Evolutionary conservation across 140 eudicot genomes (phyloP).

Genomic region (Ambrosia hybrid): DNA sequence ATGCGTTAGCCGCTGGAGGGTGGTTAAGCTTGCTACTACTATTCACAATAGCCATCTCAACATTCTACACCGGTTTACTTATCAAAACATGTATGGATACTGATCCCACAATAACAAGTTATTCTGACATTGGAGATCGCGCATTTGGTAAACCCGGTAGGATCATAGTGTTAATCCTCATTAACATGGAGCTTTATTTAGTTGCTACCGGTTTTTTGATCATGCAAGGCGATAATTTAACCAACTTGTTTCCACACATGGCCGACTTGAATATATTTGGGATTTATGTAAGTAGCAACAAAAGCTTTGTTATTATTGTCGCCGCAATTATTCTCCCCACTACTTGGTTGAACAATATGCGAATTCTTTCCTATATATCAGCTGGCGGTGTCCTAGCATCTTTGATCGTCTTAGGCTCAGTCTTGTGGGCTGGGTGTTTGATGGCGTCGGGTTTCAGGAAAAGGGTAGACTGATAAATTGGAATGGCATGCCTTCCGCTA

Average conservation of each 20-base stretch:
- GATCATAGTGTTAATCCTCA: background rate
- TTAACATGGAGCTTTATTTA: conserved; percentile 4
- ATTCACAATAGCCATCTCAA: background rate
- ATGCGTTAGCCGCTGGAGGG: conserved; percentile 1
- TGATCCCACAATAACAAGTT: background rate
- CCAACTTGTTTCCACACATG: conserved; percentile 6
- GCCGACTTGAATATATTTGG: background rate
- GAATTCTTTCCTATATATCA: conserved; percentile 13
- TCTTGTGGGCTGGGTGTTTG: conserved; percentile 20
- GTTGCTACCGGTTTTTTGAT: background rate
- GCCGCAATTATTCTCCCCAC: conserved; percentile 4
- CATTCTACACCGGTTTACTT: conserved; percentile 10
- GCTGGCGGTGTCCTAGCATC: conserved; percentile 9
- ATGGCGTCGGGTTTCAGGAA: conserved; percentile 17
- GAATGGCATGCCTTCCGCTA: conserved; percentile 12
- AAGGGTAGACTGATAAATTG: conserved; percentile 6
- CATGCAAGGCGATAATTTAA: conserved; percentile 6
- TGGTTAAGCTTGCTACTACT: conserved; percentile 11
- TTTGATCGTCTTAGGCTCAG: background rate
- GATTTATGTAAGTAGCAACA: conserved; percentile 4
- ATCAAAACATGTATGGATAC: conserved; percentile 4
- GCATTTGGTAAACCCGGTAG: background rate
- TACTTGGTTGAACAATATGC: conserved; percentile 7
- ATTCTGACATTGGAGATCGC: background rate
- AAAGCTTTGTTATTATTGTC: conserved; percentile 7